Evolutionary conservation across 2,329 filamentous ascomycete species (phyloP).

Genomic region (Trichoderma lentiforme): DNA sequence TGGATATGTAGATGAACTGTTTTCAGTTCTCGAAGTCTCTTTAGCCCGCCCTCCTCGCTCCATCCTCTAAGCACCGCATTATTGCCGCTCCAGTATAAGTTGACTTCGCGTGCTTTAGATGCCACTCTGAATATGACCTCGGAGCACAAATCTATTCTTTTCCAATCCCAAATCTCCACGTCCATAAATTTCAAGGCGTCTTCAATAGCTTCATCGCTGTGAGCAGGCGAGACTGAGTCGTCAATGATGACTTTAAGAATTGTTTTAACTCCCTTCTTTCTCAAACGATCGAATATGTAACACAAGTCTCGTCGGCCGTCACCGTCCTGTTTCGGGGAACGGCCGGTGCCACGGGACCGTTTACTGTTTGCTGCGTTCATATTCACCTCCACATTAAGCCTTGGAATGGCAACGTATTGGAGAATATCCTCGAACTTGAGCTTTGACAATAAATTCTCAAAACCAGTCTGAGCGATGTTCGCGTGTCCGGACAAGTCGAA

Average conservation of each 20-base stretch:
- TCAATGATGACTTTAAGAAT: conserved; percentile 32
- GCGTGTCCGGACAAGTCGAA: conserved; percentile 25
- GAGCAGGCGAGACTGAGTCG: conserved; percentile 23
- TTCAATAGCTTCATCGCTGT: conserved; percentile 32
- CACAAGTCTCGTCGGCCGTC: conserved; percentile 21
- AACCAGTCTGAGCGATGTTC: conserved; percentile 17
- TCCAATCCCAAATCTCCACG: conserved; percentile 32
- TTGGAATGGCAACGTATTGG: conserved; percentile 28
- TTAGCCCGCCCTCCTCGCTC: conserved; percentile 28
- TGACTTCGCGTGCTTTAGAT: conserved; percentile 20
- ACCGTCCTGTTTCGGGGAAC: conserved; percentile 12
- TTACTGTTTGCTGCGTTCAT: conserved; percentile 16
- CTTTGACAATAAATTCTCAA: conserved; percentile 22
- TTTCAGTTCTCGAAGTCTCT: conserved; percentile 25
- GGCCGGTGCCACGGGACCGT: conserved; percentile 4
- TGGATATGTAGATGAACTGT: conserved; percentile 26
- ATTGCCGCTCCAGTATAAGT: conserved; percentile 33
- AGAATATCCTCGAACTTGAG: conserved; percentile 28
- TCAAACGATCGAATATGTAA: conserved; percentile 30
- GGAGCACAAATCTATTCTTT: conserved; percentile 28
- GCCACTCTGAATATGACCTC: conserved; percentile 23
- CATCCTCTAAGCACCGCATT: conserved; percentile 33
- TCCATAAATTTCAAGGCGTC: conserved; percentile 24
- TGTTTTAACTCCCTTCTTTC: conserved; percentile 25
- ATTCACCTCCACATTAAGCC: conserved; percentile 17